phyloP scores from a whole-genome alignment of 2,329 filamentous ascomycete species.

The Diaporthe australafricana region DNA sequence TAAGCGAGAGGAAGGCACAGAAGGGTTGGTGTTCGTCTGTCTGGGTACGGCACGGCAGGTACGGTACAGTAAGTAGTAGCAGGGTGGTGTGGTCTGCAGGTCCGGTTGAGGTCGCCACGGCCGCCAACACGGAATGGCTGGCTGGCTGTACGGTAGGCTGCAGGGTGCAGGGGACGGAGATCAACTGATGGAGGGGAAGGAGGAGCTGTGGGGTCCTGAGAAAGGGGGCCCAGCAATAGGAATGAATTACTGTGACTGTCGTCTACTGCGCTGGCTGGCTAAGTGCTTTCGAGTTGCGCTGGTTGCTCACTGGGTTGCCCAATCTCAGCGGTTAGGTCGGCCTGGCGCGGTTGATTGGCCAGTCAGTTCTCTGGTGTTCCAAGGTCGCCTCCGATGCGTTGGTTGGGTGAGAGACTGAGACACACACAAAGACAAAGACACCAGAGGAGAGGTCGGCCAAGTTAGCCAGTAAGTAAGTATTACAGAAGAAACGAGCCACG shows the following conservation, averaged over 20 bases:
- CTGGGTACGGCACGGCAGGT: conserved; percentile 3
- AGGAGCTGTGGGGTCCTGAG: conserved; percentile 14
- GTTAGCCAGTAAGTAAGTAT: not conserved
- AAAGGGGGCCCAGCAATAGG: conserved; percentile 22
- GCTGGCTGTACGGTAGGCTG: conserved; percentile 5
- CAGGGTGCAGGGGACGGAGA: conserved; percentile 30
- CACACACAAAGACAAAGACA: not conserved
- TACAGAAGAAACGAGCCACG: not conserved
- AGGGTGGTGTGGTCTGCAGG: conserved; percentile 28
- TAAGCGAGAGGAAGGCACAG: conserved; percentile 24
- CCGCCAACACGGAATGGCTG: not conserved
- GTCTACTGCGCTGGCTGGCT: not conserved
- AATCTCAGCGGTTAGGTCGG: conserved; percentile 20
- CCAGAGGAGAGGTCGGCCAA: not conserved
- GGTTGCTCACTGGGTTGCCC: not conserved
- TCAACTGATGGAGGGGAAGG: conserved; percentile 30
- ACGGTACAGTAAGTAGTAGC: not conserved
- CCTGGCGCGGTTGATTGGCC: conserved; percentile 8
- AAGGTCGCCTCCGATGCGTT: not conserved
- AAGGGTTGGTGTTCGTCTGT: not conserved
- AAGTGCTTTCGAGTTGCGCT: not conserved
- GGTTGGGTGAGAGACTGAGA: conserved; percentile 8
- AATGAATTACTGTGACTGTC: not conserved
- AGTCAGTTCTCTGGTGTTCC: conserved; percentile 10
- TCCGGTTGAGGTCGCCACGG: conserved; percentile 19